These are phyloP conservation scores for Botrytis galanthina DNA, from an alignment of 2,329 filamentous ascomycete genomes.

Conservation along the genomic window DNA sequence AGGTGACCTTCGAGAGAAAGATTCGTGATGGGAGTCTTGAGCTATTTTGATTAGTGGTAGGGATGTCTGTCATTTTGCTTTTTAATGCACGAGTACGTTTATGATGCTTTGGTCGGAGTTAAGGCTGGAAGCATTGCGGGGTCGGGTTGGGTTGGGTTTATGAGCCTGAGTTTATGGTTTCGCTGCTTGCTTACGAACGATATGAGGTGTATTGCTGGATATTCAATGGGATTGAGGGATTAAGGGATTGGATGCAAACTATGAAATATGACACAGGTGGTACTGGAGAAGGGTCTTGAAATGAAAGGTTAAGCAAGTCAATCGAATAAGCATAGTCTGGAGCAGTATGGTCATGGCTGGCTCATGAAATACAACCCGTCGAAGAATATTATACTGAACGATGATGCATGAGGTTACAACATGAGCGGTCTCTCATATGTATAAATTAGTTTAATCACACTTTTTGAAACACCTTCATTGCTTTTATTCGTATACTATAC, in stretches of 20 bases:
- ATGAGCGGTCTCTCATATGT: neutral
- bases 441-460: neutral
- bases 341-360: neutral
- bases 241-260: neutral
- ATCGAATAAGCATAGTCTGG: neutral
- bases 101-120: neutral
- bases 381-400: neutral
- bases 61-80: neutral
- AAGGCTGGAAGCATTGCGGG: neutral
- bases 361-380: neutral
- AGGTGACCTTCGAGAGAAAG: neutral
- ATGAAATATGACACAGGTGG: neutral
- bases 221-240: neutral
- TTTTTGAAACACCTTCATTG: neutral
- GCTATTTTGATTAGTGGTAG: neutral
- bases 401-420: neutral
- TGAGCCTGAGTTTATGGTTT: neutral
- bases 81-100: neutral
- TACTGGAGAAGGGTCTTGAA: too few relatives aligned
- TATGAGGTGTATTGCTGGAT: neutral
- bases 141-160: neutral
- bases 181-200: neutral
- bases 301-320: neutral
- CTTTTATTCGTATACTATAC: neutral
- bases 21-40: constrained; percentile 14